Evolutionary conservation across 2,329 filamentous ascomycete species (phyloP).

Genomic region (Pestalotiopsis sp.): DNA sequence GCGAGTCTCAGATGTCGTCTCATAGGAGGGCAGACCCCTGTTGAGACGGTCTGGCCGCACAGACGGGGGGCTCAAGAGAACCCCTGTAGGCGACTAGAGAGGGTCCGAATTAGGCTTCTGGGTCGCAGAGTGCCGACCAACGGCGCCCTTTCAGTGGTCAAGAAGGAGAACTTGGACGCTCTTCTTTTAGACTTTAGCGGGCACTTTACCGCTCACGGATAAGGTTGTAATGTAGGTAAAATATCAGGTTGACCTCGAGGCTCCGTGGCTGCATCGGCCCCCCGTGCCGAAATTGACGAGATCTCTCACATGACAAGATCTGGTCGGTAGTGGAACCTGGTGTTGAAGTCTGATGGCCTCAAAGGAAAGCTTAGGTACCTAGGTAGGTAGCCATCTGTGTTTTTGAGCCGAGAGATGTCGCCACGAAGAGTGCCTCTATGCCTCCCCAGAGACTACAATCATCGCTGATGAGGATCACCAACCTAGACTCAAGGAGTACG

Average conservation of each 20-base stretch:
- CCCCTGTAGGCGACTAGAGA: conserved; percentile 8
- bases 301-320: not conserved
- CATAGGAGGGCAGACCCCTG: conserved; percentile 7
- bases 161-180: too few relatives aligned
- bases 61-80: not conserved
- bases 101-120: conserved; percentile 10
- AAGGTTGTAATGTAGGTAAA: not conserved
- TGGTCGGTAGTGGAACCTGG: not conserved
- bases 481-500: too few relatives aligned
- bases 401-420: too few relatives aligned
- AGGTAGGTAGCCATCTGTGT: too few relatives aligned
- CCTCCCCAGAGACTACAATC: too few relatives aligned
- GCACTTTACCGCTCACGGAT: not conserved
- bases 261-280: not conserved
- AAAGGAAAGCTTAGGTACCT: too few relatives aligned
- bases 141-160: conserved; percentile 7
- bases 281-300: not conserved
- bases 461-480: too few relatives aligned
- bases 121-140: not conserved
- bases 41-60: conserved; percentile 10
- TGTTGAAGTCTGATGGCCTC: not conserved
- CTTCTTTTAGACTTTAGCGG: not conserved
- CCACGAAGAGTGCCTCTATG: too few relatives aligned
- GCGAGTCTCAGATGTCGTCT: conserved; percentile 12
- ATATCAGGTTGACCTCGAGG: not conserved